These are phyloP conservation scores for Claviceps arundinis DNA, from an alignment of 2,329 filamentous ascomycete species.

Conservation along the genomic window DNA sequence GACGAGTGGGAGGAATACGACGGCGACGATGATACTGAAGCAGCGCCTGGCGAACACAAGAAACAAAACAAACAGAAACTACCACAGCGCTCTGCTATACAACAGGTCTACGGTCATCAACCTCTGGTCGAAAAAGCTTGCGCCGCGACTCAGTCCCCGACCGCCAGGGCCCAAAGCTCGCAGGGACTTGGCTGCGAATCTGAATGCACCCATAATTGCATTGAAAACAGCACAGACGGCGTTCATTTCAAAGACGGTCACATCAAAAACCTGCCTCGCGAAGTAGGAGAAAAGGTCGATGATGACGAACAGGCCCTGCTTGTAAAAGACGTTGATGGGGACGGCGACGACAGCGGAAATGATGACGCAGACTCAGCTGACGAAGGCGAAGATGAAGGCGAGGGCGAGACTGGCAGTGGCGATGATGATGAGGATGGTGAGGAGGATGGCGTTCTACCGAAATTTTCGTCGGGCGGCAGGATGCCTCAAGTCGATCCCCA, in stretches of 20 bases:
- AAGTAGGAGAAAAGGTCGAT: constrained; percentile 23
- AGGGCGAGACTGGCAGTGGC: constrained; percentile 14
- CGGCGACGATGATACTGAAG: constrained; percentile 31
- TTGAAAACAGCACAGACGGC: constrained; percentile 68
- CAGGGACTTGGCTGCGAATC: constrained; percentile 80
- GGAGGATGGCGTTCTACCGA: constrained; percentile 21
- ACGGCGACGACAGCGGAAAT: constrained; percentile 18
- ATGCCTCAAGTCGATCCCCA: background rate
- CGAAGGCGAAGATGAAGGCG: constrained; percentile 15
- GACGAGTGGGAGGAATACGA: constrained; percentile 6
- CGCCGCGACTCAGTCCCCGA: constrained; percentile 62
- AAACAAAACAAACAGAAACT: background rate
- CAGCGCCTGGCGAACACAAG: constrained; percentile 31
- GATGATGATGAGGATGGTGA: constrained; percentile 16
- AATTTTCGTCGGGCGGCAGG: constrained; percentile 18
- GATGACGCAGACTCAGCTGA: constrained; percentile 11
- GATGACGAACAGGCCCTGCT: background rate
- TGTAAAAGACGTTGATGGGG: constrained; percentile 7
- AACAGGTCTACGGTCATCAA: constrained; percentile 40
- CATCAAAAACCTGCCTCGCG: constrained; percentile 46
- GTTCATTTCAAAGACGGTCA: constrained; percentile 91
- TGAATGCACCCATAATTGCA: constrained; percentile 72
- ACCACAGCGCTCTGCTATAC: constrained; percentile 25
- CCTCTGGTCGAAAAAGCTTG: constrained; percentile 49
- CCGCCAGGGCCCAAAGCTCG: constrained; percentile 79